Evolutionary conservation across 2,329 filamentous ascomycete genomes (phyloP), one percentile per base, ranked within the genome.

Genomic region (Dothideomycetidae sp.): DNA sequence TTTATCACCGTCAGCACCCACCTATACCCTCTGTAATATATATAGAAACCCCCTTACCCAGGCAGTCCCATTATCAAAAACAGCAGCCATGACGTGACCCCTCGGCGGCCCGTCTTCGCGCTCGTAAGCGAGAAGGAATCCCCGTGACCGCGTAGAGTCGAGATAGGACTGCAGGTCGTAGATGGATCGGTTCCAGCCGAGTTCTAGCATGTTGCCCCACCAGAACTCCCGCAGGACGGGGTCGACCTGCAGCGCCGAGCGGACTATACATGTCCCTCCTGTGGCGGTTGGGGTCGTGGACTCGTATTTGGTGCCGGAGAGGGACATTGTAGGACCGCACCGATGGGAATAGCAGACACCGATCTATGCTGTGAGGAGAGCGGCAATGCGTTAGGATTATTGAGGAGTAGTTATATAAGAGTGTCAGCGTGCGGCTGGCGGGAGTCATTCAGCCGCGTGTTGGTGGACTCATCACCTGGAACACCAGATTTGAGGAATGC

Each of bases 21-120:
- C n/a, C 21, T 7, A 26, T 7, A 26, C n/a, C 28, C 15, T 4
- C 13, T 13, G 5, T 5, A 14, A 10, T 21, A 23, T 10, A 7
- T 11, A 2, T 18, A 7, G 10, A 13, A 21, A n/a, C 35, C n/a
- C n/a, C n/a, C n/a, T 30, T 13, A 59, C 43, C 57, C 58, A 60
- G n/a, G 50, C 57, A 1, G 55, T 59, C 19, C 39, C 36, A 36
- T 61, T 60, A 14, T 50, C 42, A 42, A 54, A 58, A 14, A 49
- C 45, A 23, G 57, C 47, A 2, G 52, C 48, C 3, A 54, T 40
- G 16, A 59, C 44, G 41, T 53, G 52, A 13, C 56, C 58, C 40
- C 54, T 45, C 0, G 54, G 47, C 11, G 49, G 50, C 3, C 36
- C 32, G 1, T 45, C 34, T 4, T 43, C 36, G 19, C 52, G 46